phyloP scores from a whole-genome alignment of 176 grass and related monocot species.

The Typha latifolia region DNA sequence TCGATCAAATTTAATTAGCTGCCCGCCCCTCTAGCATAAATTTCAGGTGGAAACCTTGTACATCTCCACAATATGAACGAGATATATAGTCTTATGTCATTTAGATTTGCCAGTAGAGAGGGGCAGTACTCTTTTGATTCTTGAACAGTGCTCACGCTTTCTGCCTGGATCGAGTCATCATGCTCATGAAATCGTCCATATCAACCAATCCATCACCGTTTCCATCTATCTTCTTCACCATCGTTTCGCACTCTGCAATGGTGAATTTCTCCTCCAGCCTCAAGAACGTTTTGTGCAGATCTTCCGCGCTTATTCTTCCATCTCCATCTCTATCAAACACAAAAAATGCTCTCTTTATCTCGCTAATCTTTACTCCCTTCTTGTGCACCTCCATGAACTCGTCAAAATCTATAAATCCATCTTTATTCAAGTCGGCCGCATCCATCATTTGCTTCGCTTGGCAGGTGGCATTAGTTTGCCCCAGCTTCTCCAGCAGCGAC shows the following conservation, averaged over 20 bases:
- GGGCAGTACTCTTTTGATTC: too few species aligned
- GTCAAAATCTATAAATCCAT: slow-evolving; percentile 45
- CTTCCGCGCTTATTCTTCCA: slow-evolving; percentile 50
- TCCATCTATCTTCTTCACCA: slow-evolving; percentile 45
- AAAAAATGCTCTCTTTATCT: slow-evolving; percentile 58
- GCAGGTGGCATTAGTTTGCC: neutral
- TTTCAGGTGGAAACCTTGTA: too few species aligned
- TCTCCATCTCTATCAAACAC: slow-evolving; percentile 46
- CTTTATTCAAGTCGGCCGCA: slow-evolving; percentile 35
- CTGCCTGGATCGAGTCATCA: slow-evolving; percentile 70
- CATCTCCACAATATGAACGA: too few species aligned
- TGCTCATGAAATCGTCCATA: slow-evolving; percentile 73
- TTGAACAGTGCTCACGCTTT: slow-evolving; percentile 18
- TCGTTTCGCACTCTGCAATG: slow-evolving; percentile 44
- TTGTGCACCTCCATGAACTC: slow-evolving; percentile 67
- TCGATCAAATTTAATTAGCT: too few species aligned
- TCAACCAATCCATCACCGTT: slow-evolving; percentile 46
- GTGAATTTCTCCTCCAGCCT: slow-evolving; percentile 33
- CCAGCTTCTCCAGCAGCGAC: slow-evolving; percentile 18
- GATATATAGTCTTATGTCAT: too few species aligned
- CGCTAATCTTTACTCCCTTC: slow-evolving; percentile 42
- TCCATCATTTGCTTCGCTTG: slow-evolving; percentile 42
- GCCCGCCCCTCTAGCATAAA: too few species aligned
- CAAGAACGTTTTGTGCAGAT: slow-evolving; percentile 34
- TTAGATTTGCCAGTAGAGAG: too few species aligned